Conservation (phyloP, 441 rosid genomes). For the Pelargonium australe region DNA sequence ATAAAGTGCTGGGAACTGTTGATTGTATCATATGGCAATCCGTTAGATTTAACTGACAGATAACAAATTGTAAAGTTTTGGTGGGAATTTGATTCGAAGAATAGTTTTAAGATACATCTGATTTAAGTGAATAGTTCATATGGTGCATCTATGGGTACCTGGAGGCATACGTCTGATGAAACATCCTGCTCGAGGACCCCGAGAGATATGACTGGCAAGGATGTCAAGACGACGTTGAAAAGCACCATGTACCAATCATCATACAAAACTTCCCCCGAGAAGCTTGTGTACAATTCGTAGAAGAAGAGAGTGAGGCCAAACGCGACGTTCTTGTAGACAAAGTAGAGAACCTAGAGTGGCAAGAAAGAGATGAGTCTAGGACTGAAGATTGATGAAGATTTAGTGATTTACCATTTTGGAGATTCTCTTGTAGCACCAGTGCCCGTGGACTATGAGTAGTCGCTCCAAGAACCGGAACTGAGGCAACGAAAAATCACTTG, state of each 20-base stretch:
- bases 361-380: slow-evolving; percentile 12
- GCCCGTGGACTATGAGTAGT: slow-evolving; percentile 85
- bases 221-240: slow-evolving; percentile 64
- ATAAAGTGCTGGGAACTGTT: slow-evolving; percentile 66
- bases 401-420: slow-evolving; percentile 66
- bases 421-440: slow-evolving; percentile 95
- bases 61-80: neutral
- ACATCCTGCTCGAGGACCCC: slow-evolving; percentile 78
- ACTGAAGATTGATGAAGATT: neutral
- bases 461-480: slow-evolving; percentile 82
- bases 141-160: slow-evolving; percentile 27
- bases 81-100: neutral
- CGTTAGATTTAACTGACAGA: neutral
- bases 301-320: slow-evolving; percentile 73
- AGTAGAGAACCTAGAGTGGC: slow-evolving; percentile 45
- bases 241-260: slow-evolving; percentile 61
- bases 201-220: slow-evolving; percentile 63
- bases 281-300: slow-evolving; percentile 57
- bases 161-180: slow-evolving; percentile 58
- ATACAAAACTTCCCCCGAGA: slow-evolving; percentile 55
- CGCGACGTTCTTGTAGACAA: slow-evolving; percentile 70
- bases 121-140: too few relatives aligned
- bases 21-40: too few relatives aligned
- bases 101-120: neutral
- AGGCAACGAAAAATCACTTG: slow-evolving; percentile 81